Percentiles rank a stretch among this genome's conserved stretches.
phyloP scores from a whole-genome alignment of 2,329 filamentous ascomycete species.

The Didymellaceae sp. region DNA sequence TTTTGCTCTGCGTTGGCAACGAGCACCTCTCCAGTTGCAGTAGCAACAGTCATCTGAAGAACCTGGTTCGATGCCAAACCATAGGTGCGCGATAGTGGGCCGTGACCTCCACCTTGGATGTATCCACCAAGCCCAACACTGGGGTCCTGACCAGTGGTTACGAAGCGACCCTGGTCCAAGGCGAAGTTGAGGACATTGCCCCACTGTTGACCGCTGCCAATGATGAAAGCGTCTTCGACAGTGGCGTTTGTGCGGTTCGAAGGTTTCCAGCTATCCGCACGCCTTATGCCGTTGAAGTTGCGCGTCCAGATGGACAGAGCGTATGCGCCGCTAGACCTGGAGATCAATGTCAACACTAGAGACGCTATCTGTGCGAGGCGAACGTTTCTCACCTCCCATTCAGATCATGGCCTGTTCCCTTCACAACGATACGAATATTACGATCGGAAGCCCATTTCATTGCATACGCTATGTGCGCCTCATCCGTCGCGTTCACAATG shows the following conservation, averaged over 20 bases:
- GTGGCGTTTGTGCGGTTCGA: not conserved
- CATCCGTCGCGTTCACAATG: constrained; percentile 43
- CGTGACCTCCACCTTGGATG: constrained; percentile 58
- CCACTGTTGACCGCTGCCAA: constrained; percentile 27
- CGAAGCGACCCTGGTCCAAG: constrained; percentile 1
- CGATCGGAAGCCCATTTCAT: constrained; percentile 34
- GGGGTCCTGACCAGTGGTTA: constrained; percentile 16
- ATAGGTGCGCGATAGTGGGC: constrained; percentile 55
- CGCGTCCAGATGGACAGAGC: constrained; percentile 32
- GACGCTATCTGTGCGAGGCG: too few relatives aligned
- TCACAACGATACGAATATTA: constrained; percentile 20
- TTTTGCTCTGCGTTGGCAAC: constrained; percentile 18
- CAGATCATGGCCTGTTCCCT: constrained; percentile 20
- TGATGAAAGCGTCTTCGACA: constrained; percentile 24
- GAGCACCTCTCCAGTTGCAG: constrained; percentile 17
- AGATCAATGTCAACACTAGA: not conserved
- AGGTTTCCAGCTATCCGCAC: constrained; percentile 7
- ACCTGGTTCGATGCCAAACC: constrained; percentile 26
- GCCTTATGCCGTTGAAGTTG: constrained; percentile 17
- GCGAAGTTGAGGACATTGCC: constrained; percentile 7
- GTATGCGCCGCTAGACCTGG: constrained; percentile 24
- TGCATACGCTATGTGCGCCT: constrained; percentile 35
- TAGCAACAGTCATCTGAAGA: constrained; percentile 17
- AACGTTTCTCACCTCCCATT: constrained; percentile 15
- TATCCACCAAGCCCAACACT: constrained; percentile 56